Conservation (phyloP, 2,329 filamentous ascomycete genomes). For the Microdochium paspali region DNA sequence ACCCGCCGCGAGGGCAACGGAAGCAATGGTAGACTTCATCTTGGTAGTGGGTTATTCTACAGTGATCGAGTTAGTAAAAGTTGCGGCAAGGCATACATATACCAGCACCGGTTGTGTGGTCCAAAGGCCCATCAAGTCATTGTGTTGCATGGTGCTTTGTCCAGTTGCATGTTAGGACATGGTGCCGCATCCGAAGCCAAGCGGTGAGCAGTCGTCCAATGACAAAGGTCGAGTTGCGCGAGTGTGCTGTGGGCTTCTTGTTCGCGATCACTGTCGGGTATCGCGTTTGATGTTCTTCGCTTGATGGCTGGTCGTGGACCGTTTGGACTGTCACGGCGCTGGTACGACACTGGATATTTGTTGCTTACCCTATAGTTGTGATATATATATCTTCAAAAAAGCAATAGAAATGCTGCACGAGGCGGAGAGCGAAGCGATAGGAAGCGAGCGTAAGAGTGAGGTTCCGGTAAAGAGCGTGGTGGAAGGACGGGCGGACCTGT, state of each 20-base stretch:
- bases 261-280: too few species aligned
- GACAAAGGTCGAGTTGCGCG: too few species aligned
- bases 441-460: not conserved
- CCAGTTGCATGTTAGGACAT: too few species aligned
- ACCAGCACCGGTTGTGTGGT: too few species aligned
- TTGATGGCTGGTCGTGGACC: too few species aligned
- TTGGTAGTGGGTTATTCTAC: constrained; percentile 7
- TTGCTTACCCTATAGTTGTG: not conserved
- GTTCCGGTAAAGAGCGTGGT: not conserved
- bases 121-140: too few species aligned
- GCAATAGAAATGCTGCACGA: not conserved
- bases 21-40: constrained; percentile 39
- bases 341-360: not conserved
- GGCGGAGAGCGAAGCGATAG: not conserved
- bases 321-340: too few species aligned
- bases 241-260: too few species aligned
- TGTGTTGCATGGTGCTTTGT: too few species aligned
- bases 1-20: constrained; percentile 41
- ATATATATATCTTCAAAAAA: not conserved
- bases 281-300: too few species aligned
- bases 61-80: not conserved
- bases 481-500: not conserved
- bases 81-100: not conserved
- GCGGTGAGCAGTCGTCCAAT: too few species aligned
- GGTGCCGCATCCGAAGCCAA: too few species aligned